These are phyloP conservation scores for Didymella exigua DNA, from an alignment of 2,329 filamentous ascomycete species.

Conservation along the genomic window DNA sequence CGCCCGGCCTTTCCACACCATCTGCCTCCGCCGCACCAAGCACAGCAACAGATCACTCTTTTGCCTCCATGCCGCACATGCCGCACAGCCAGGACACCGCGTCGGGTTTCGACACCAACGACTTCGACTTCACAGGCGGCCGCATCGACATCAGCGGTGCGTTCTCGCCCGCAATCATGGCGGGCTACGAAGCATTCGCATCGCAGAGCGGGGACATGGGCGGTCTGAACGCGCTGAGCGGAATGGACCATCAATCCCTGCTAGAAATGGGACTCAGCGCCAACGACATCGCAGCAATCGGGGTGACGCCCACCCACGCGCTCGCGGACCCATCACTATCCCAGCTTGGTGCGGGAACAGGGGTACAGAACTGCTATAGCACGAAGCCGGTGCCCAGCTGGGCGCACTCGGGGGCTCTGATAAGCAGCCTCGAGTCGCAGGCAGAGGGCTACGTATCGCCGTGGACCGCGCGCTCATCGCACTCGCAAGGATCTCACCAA, in stretches of 20 bases:
- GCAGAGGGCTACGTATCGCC: conserved; percentile 4
- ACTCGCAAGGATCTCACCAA: neutral
- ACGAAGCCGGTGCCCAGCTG: conserved; percentile 4
- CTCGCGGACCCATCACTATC: conserved; percentile 6
- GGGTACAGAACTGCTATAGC: conserved; percentile 1
- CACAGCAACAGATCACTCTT: conserved; percentile 36
- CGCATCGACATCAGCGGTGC: conserved; percentile 46
- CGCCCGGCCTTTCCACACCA: conserved; percentile 30
- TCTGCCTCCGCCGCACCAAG: conserved; percentile 28
- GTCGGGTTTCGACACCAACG: conserved; percentile 36
- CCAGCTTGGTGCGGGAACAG: neutral
- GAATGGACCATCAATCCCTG: conserved; percentile 26
- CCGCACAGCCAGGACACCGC: conserved; percentile 29
- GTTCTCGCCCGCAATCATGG: conserved; percentile 44
- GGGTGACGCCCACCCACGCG: conserved; percentile 6
- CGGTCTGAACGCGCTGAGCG: conserved; percentile 21
- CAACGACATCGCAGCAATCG: conserved; percentile 21
- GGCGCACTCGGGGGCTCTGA: neutral
- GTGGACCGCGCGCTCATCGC: neutral
- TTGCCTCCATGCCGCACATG: conserved; percentile 30
- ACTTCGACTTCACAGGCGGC: conserved; percentile 50
- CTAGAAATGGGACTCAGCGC: conserved; percentile 21
- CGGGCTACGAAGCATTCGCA: conserved; percentile 25
- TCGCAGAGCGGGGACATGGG: conserved; percentile 2
- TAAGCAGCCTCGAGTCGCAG: neutral